These are phyloP conservation scores for Phytophthora tubulina DNA, from an alignment of 352 stramenopile genomes.

Conservation along the genomic window DNA sequence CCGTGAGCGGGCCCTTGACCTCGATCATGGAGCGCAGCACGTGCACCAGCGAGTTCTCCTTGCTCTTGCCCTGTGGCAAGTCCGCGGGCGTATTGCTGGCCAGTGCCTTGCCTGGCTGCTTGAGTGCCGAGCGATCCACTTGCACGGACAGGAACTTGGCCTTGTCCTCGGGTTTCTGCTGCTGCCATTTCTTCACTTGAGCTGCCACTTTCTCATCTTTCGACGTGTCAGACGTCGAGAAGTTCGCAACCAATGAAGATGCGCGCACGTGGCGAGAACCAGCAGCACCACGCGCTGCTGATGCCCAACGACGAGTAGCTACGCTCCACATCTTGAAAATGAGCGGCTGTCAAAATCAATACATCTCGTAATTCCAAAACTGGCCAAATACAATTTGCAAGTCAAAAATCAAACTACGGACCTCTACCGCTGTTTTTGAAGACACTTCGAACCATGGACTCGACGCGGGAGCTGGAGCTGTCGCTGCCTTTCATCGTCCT, in stretches of 20 bases:
- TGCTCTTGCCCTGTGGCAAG: conserved; percentile 51
- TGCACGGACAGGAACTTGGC: conserved; percentile 68
- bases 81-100: conserved; percentile 39
- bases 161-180: conserved; percentile 56
- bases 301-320: conserved; percentile 26
- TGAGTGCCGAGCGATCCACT: conserved; percentile 81
- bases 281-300: not conserved
- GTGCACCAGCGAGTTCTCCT: conserved; percentile 79
- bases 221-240: conserved; percentile 10
- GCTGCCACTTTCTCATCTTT: conserved; percentile 31
- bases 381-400: not conserved
- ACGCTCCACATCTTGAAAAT: conserved; percentile 36
- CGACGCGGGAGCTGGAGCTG: conserved; percentile 49
- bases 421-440: conserved; percentile 12
- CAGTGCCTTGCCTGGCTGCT: conserved; percentile 50
- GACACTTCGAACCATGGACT: conserved; percentile 23
- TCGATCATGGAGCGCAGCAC: conserved; percentile 93
- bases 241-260: conserved; percentile 9
- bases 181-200: conserved; percentile 72
- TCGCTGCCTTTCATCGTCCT: conserved; percentile 50
- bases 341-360: not conserved
- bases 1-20: conserved; percentile 92
- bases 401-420: not conserved
- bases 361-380: not conserved
- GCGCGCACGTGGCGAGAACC: not conserved